phyloP scores from a whole-genome alignment of 371 early-diverging fungal species.

The Circinella minor region DNA sequence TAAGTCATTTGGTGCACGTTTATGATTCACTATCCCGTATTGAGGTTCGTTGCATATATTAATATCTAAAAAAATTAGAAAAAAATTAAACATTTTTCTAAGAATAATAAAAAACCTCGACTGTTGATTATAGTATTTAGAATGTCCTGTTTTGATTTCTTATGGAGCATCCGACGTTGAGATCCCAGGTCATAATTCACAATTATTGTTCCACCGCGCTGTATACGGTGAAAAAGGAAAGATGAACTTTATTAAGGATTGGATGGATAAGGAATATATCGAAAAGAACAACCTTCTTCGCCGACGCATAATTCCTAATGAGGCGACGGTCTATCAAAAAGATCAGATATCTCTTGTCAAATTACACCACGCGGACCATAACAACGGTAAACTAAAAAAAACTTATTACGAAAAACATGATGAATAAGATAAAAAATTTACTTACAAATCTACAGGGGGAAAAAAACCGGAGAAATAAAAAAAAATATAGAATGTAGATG shows the following conservation, averaged over 20 bases:
- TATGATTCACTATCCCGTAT: slow-evolving; percentile 50
- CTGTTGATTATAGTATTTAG: slow-evolving; percentile 28
- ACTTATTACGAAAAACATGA: too few relatives aligned
- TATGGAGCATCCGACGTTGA: slow-evolving; percentile 43
- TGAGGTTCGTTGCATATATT: slow-evolving; percentile 24
- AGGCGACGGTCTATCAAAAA: slow-evolving; percentile 34
- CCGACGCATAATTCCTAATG: slow-evolving; percentile 25
- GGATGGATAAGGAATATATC: slow-evolving; percentile 21
- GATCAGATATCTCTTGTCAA: slow-evolving; percentile 27
- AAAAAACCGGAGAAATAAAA: too few relatives aligned
- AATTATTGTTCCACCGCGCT: slow-evolving; percentile 43
- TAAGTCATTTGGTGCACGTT: slow-evolving; percentile 33
- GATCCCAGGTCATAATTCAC: slow-evolving; percentile 45
- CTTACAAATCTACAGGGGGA: neutral
- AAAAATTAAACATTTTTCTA: too few relatives aligned
- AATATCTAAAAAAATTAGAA: too few relatives aligned
- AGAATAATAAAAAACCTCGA: too few relatives aligned
- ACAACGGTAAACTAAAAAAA: slow-evolving; percentile 37
- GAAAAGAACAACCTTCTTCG: neutral
- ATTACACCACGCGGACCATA: slow-evolving; percentile 42
- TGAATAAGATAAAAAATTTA: slow-evolving; percentile 6
- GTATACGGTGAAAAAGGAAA: slow-evolving; percentile 20
- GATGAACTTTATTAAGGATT: slow-evolving; percentile 15
- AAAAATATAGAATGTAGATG: too few relatives aligned
- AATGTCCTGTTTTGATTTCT: slow-evolving; percentile 40